Base-by-base conservation (phyloP, 1,284 basidiomycete genomes). In the Rhodotorula glutinis region DNA sequence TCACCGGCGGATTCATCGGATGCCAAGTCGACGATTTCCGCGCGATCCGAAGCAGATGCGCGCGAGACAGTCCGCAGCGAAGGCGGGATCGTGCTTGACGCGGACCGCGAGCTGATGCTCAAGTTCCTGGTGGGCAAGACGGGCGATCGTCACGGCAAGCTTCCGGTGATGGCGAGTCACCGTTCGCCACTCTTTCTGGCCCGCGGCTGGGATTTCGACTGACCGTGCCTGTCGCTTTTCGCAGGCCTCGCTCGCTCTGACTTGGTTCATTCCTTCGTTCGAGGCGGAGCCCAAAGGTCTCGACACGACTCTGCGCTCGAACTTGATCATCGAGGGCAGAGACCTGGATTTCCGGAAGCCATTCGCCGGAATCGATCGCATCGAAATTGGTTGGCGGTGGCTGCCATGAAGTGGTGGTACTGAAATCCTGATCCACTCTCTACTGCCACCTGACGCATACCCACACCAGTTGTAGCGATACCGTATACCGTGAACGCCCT, bases 331-430 rank as follows among this genome's bases (percentile, higher is more conserved):
- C 29, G 66, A 63, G 8, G 67, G 63, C 43, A 71, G 73, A 29
- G 77, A 79, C 65, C 74, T 79, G 27, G 78, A 79, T 66, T 79
- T 79, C 52, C 66, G 75, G 49, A 79, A 79, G 53, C 57, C 60
- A n/a, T 75, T 75, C n/a, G 64, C 75, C 16, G 76, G 76, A 1
- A 65, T 79, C 52, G 54, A 72, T 2, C 69, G 65, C 29, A 65
- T 79, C 40, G 75, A 76, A 67, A 60, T 79, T 19, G 77, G 76
- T 40, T 76, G 75, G 75, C 71, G 75, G 60, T 78, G 77, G 78
- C 41, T 76, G 13, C 33, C 33, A 5, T 38, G 33, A 38, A n/a
- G n/a, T n/a, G n/a, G n/a, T n/a, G n/a, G n/a, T n/a, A n/a, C n/a
- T n/a, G n/a, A n/a, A n/a, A n/a, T n/a, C n/a, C n/a, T n/a, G n/a